A percentile compares a stretch with the other conserved stretches of the same genome.
Conservation (phyloP, 1,284 basidiomycete species). For the Anthracocystis walkeri region DNA sequence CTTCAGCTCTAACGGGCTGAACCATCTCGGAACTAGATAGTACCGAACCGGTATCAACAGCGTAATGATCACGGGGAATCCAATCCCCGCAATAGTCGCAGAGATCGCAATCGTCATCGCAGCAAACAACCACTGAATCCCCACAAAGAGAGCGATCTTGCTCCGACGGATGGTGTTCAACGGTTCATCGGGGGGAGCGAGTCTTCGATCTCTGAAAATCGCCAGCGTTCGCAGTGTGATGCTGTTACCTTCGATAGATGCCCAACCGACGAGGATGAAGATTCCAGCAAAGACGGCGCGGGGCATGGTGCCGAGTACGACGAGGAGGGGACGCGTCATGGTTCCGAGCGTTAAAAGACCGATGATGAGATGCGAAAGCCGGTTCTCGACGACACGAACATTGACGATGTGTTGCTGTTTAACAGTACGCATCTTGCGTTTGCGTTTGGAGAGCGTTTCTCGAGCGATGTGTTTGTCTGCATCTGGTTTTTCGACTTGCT, state of each 20-base stretch:
- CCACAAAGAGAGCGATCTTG: constrained; percentile 81
- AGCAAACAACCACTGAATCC: constrained; percentile 85
- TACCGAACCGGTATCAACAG: constrained; percentile 85
- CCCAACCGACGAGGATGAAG: constrained; percentile 69
- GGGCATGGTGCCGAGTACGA: constrained; percentile 65
- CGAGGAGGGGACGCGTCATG: constrained; percentile 68
- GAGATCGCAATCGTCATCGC: constrained; percentile 91
- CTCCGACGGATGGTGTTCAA: constrained; percentile 80
- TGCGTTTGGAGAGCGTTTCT: constrained; percentile 71
- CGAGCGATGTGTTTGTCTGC: constrained; percentile 58
- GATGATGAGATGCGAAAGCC: constrained; percentile 66
- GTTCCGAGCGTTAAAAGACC: constrained; percentile 67
- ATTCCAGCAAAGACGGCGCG: constrained; percentile 66
- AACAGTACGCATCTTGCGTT: constrained; percentile 32
- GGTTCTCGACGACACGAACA: constrained; percentile 64
- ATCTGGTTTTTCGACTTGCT: constrained; percentile 68
- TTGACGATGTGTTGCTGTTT: constrained; percentile 57
- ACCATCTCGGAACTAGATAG: constrained; percentile 80
- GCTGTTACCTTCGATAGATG: constrained; percentile 81
- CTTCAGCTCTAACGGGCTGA: constrained; percentile 82
- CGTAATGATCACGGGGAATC: constrained; percentile 90
- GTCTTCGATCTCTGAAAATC: constrained; percentile 78
- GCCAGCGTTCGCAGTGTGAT: constrained; percentile 87
- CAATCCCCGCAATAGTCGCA: constrained; percentile 83
- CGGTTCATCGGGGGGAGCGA: constrained; percentile 70